phyloP scores from a whole-genome alignment of 2,329 filamentous ascomycete genomes.

The Apiospora koreana region DNA sequence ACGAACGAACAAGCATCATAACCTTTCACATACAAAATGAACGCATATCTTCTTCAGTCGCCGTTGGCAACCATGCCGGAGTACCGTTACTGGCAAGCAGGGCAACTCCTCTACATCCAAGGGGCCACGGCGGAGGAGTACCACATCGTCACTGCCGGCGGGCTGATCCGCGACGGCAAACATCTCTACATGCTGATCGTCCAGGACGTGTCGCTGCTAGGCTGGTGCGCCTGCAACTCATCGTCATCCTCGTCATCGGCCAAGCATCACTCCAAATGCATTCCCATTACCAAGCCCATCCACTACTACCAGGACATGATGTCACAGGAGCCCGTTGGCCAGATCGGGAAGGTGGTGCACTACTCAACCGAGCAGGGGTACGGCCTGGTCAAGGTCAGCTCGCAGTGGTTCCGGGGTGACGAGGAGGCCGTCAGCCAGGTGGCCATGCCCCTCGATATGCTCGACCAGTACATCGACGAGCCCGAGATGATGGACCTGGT shows the following conservation, averaged over 20 bases:
- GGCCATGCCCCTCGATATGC: slow-evolving; percentile 14
- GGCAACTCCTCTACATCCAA: slow-evolving; percentile 15
- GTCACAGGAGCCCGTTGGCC: slow-evolving; percentile 12
- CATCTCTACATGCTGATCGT: slow-evolving; percentile 17
- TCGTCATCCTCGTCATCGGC: not conserved
- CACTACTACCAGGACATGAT: slow-evolving; percentile 10
- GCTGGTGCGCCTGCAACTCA: slow-evolving; percentile 15
- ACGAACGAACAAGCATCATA: not conserved
- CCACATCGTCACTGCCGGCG: slow-evolving; percentile 17
- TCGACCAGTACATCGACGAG: slow-evolving; percentile 14
- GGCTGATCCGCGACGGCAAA: slow-evolving; percentile 16
- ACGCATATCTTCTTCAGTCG: slow-evolving; percentile 15
- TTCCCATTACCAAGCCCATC: slow-evolving; percentile 10
- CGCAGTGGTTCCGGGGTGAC: slow-evolving; percentile 13
- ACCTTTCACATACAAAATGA: slow-evolving; percentile 9
- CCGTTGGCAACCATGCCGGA: slow-evolving; percentile 10
- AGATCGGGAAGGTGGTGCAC: slow-evolving; percentile 16
- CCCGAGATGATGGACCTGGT: slow-evolving; percentile 18
- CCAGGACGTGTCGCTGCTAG: slow-evolving; percentile 15
- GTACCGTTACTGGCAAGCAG: slow-evolving; percentile 16
- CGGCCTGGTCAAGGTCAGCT: slow-evolving; percentile 15
- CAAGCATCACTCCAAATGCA: slow-evolving; percentile 16
- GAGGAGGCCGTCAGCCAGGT: slow-evolving; percentile 12
- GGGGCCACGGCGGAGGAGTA: slow-evolving; percentile 4
- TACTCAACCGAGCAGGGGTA: slow-evolving; percentile 18